Evolutionary conservation across 805 yeast genomes (phyloP).

Genomic region (Candida xiaguanensis): DNA sequence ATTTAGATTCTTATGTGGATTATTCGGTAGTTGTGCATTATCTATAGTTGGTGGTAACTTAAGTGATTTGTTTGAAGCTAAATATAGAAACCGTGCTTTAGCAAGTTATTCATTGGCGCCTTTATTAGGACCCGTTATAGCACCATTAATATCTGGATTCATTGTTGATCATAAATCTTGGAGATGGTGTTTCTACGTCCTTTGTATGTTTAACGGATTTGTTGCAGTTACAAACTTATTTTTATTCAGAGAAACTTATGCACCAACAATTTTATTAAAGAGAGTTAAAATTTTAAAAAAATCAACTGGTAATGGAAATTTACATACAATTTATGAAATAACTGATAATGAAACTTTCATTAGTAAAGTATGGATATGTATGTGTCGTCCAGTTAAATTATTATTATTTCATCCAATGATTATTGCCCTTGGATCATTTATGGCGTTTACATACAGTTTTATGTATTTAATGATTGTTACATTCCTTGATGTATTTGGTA

Average conservation of each 20-base stretch:
- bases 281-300: slow-evolving; percentile 27
- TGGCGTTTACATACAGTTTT: slow-evolving; percentile 42
- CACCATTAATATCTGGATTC: slow-evolving; percentile 36
- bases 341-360: slow-evolving; percentile 24
- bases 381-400: slow-evolving; percentile 31
- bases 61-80: slow-evolving; percentile 34
- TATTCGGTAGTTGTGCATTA: slow-evolving; percentile 36
- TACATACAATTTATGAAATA: slow-evolving; percentile 37
- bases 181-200: slow-evolving; percentile 36
- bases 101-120: slow-evolving; percentile 38
- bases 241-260: slow-evolving; percentile 31
- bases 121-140: slow-evolving; percentile 34
- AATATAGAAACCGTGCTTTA: slow-evolving; percentile 28
- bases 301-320: slow-evolving; percentile 31
- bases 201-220: slow-evolving; percentile 31
- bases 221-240: slow-evolving; percentile 30
- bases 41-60: slow-evolving; percentile 39
- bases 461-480: slow-evolving; percentile 40
- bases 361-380: slow-evolving; percentile 20
- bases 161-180: slow-evolving; percentile 28
- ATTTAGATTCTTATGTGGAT: slow-evolving; percentile 33
- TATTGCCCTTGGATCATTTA: slow-evolving; percentile 36
- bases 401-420: slow-evolving; percentile 36
- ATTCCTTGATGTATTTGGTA: slow-evolving; percentile 29
- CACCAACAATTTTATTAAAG: slow-evolving; percentile 28